Percentiles rank a stretch among this genome's conserved stretches.
Conservation (phyloP, 1,284 basidiomycete species). For the Agaricales sp. region DNA sequence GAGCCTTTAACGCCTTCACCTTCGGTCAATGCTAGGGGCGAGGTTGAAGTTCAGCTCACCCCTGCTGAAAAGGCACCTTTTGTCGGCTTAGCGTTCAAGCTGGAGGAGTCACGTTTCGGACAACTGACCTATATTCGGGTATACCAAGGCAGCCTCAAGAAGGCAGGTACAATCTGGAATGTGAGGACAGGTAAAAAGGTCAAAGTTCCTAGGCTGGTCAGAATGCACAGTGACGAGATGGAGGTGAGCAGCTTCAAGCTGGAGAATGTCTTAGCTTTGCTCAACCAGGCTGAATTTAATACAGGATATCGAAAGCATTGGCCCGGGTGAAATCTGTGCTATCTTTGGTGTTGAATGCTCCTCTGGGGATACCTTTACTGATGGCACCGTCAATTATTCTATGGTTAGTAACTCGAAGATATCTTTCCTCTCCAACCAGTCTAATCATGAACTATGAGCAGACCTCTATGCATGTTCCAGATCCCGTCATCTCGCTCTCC, state of each 20-base stretch:
- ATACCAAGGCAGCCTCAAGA: conserved; percentile 90
- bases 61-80: conserved; percentile 83
- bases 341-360: conserved; percentile 99
- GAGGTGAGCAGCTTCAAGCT: conserved; percentile 44
- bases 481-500: conserved; percentile 94
- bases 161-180: conserved; percentile 83
- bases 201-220: conserved; percentile 94
- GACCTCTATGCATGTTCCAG: conserved; percentile 98
- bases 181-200: conserved; percentile 95
- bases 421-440: not conserved
- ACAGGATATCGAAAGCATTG: conserved; percentile 87
- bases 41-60: conserved; percentile 60
- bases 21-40: conserved; percentile 36
- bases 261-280: not conserved
- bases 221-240: conserved; percentile 99
- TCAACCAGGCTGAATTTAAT: not conserved
- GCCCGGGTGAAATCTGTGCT: conserved; percentile 98
- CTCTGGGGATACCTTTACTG: conserved; percentile 97
- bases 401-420: conserved; percentile 51
- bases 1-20: conserved; percentile 23
- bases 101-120: conserved; percentile 96
- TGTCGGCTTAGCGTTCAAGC: conserved; percentile 95
- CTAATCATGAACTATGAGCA: conserved; percentile 21
- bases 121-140: conserved; percentile 99
- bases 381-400: conserved; percentile 77